Base-by-base conservation (phyloP, 208 protist species). In the Entamoeba moshkovskii region DNA sequence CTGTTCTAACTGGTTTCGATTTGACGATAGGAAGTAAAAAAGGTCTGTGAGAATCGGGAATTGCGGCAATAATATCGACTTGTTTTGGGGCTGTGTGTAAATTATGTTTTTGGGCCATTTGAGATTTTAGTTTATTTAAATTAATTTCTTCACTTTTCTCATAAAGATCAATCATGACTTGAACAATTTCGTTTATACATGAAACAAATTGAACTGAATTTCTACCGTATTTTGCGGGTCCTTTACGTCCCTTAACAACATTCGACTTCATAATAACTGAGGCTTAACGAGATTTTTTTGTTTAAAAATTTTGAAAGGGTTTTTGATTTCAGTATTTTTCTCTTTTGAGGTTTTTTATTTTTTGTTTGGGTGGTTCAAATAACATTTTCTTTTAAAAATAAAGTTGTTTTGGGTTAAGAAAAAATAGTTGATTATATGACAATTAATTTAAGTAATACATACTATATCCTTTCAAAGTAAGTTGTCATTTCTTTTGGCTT, bases 1-100 rank as follows among this genome's bases (percentile, higher is more conserved):
- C 97, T 22, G 98, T 98, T 66, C 98, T 95, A 42, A 98, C 96
- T 47, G 98, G 98, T 93, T 98, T 98, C 1, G 96, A 96, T 46
- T 97, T 96, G 13, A 98, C 94, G 47, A 97, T 42, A 16, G 97
- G 97, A 4, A 97, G 46, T 16, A 98, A 91, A 46, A 66, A 66
- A n/a, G 42, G 33, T 42, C 93, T 49, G 16, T 94, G 94, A 46
- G 66, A 38, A 44, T 66, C 95, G 25, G 97, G 97, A 59, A 98
- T 96, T 18, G 97, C 97, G 5, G 97, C 96, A 66, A 98, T 97
- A 46, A 98, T 95, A 66, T 98, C 97, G 3, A 97, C 95, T 15
- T 96, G 94, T 93, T 97, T 97, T 6, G 97, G 97, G 13, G 59
- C 91, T 42, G 33, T 18, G 5, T 59, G 38, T 46, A 45, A 0